Evolutionary conservation across 768 basidiomycete genomes (phyloP).

Genomic region (Lactarius tabidus): DNA sequence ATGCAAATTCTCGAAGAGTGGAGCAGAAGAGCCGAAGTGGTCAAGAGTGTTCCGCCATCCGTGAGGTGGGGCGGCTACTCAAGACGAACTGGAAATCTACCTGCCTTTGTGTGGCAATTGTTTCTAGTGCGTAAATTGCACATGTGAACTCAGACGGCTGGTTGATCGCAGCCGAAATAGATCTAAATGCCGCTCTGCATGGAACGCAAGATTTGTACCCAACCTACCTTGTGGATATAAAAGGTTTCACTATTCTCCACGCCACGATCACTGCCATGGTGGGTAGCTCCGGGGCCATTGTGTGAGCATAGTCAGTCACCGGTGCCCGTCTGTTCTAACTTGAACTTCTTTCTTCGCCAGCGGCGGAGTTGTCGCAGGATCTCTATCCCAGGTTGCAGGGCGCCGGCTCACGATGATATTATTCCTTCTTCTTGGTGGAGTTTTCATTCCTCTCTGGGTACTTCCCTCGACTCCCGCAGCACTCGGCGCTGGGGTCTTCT

Average conservation of each 20-base stretch:
- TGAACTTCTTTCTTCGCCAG: slow-evolving; percentile 5
- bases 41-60: slow-evolving; percentile 67
- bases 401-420: slow-evolving; percentile 42
- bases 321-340: background rate
- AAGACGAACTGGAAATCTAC: slow-evolving; percentile 77
- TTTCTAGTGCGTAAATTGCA: slow-evolving; percentile 44
- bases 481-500: slow-evolving; percentile 45
- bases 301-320: slow-evolving; percentile 20
- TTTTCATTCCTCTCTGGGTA: slow-evolving; percentile 41
- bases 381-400: slow-evolving; percentile 40
- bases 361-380: slow-evolving; percentile 39
- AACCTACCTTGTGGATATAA: slow-evolving; percentile 35
- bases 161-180: slow-evolving; percentile 24
- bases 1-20: slow-evolving; percentile 52
- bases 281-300: slow-evolving; percentile 33
- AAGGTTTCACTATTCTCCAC: slow-evolving; percentile 32
- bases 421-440: slow-evolving; percentile 33
- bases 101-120: slow-evolving; percentile 78
- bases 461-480: slow-evolving; percentile 38
- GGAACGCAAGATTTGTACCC: slow-evolving; percentile 43
- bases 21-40: slow-evolving; percentile 36
- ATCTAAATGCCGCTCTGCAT: slow-evolving; percentile 48
- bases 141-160: background rate
- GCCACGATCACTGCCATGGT: slow-evolving; percentile 43
- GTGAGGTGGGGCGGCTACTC: slow-evolving; percentile 69